A percentile compares a stretch with the other conserved stretches of the same genome.
Conservation (phyloP, 768 basidiomycete species). For the Symmetrospora coprosmae region DNA sequence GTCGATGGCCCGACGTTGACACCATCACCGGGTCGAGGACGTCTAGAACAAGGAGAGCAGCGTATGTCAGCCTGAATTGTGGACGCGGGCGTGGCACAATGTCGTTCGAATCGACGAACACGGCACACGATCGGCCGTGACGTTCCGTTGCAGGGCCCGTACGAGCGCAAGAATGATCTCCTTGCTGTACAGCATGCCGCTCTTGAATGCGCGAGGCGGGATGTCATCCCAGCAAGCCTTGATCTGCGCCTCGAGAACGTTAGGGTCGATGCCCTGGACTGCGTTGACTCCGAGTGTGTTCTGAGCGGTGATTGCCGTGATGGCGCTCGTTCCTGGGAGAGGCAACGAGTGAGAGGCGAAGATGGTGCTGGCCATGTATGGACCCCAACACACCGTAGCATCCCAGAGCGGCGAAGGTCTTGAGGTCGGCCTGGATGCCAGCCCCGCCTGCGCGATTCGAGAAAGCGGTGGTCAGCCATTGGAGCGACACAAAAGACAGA, state of each 20-base stretch:
- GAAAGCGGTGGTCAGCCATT: no score
- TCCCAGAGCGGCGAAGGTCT: neutral
- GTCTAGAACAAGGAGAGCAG: conserved; percentile 41
- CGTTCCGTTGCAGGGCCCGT: conserved; percentile 40
- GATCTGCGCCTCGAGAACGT: conserved; percentile 63
- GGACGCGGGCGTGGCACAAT: no score
- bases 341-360: neutral
- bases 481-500: no score
- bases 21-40: conserved; percentile 84
- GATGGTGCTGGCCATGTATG: neutral
- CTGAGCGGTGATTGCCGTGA: conserved; percentile 79
- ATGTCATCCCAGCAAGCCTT: conserved; percentile 58
- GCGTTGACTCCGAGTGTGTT: conserved; percentile 75
- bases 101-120: neutral
- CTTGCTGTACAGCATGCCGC: conserved; percentile 69
- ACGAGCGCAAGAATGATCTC: conserved; percentile 47
- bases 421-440: conserved; percentile 1
- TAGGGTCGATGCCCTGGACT: conserved; percentile 53
- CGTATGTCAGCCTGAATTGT: no score
- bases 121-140: neutral
- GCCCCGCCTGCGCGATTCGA: no score
- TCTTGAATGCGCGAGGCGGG: conserved; percentile 60
- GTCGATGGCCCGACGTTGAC: conserved; percentile 70
- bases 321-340: conserved; percentile 44
- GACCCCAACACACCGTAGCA: neutral